A percentile compares a stretch with the other conserved stretches of the same genome.
Evolutionary conservation across 306 rosid genomes (phyloP).

Genomic region (Betula pendula): DNA sequence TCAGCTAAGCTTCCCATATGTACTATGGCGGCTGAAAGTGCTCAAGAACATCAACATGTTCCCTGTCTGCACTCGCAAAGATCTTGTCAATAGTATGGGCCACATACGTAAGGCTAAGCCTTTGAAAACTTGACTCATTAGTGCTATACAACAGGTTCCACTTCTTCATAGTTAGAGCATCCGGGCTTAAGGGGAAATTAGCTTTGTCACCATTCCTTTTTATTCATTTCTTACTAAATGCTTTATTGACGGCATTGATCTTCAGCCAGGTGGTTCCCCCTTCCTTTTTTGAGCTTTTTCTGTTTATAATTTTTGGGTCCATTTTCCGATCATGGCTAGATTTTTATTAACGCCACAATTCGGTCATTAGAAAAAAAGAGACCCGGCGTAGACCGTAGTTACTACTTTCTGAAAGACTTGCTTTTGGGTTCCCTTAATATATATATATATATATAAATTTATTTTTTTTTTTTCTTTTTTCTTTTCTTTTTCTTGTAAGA

Average conservation of each 20-base stretch:
- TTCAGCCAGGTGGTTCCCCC: not conserved
- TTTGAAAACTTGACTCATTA: conserved; percentile 45
- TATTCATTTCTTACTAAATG: not conserved
- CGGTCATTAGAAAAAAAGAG: not conserved
- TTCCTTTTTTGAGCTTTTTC: not conserved
- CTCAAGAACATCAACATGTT: conserved; percentile 62
- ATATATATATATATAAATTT: too few relatives aligned
- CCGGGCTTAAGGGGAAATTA: not conserved
- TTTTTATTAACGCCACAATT: not conserved
- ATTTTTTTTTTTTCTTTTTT: too few relatives aligned
- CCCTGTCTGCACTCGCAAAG: conserved; percentile 96
- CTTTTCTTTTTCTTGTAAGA: too few relatives aligned
- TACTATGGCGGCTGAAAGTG: conserved; percentile 78
- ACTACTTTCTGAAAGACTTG: not conserved
- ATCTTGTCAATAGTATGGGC: conserved; percentile 97
- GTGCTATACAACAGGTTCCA: not conserved
- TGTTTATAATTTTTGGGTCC: not conserved
- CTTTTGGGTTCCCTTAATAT: too few relatives aligned
- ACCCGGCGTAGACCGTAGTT: not conserved
- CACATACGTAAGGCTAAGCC: conserved; percentile 92
- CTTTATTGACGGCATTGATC: not conserved
- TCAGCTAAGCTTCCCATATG: conserved; percentile 94
- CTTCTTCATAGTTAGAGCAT: not conserved
- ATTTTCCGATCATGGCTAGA: not conserved
- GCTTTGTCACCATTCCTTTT: not conserved